A percentile compares a stretch with the other conserved stretches of the same genome.
Evolutionary conservation across 306 rosid species (phyloP).

Genomic region (Cucurbita ficifolia): DNA sequence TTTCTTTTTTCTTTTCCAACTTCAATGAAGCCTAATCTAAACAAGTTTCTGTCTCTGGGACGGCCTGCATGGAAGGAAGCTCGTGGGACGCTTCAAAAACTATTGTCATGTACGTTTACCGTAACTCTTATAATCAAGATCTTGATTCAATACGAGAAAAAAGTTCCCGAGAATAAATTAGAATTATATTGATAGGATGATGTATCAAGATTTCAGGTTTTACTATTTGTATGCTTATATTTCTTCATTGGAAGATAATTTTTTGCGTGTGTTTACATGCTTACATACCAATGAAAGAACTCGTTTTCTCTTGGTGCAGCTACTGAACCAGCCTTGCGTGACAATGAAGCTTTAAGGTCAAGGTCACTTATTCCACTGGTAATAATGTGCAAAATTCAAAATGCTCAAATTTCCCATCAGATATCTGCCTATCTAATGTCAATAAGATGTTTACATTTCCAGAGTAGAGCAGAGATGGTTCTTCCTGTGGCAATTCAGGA

Average conservation of each 20-base stretch:
- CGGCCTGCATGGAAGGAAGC: conserved; percentile 97
- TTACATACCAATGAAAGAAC: background rate
- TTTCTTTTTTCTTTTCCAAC: background rate
- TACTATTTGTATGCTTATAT: background rate
- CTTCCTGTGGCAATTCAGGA: conserved; percentile 76
- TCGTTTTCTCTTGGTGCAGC: conserved; percentile 33
- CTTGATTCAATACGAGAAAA: background rate
- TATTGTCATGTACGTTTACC: conserved; percentile 47
- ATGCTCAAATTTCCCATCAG: background rate
- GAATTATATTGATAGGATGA: background rate
- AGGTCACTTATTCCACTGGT: conserved; percentile 66
- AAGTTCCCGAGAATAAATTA: background rate
- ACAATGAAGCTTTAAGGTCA: conserved; percentile 49
- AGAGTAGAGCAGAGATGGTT: conserved; percentile 61
- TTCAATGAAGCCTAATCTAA: conserved; percentile 50
- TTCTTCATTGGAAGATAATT: background rate
- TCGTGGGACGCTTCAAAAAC: conserved; percentile 74
- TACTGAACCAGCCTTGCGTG: conserved; percentile 62
- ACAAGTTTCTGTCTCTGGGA: conserved; percentile 81
- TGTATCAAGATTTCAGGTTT: background rate
- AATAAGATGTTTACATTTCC: conserved; percentile 13
- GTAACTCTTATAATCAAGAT: background rate
- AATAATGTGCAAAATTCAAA: conserved; percentile 10
- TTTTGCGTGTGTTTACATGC: background rate
- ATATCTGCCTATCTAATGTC: conserved; percentile 7